Conservation (phyloP, 192 early-diverging fungal genomes). For the Backusella liffmaniae region DNA sequence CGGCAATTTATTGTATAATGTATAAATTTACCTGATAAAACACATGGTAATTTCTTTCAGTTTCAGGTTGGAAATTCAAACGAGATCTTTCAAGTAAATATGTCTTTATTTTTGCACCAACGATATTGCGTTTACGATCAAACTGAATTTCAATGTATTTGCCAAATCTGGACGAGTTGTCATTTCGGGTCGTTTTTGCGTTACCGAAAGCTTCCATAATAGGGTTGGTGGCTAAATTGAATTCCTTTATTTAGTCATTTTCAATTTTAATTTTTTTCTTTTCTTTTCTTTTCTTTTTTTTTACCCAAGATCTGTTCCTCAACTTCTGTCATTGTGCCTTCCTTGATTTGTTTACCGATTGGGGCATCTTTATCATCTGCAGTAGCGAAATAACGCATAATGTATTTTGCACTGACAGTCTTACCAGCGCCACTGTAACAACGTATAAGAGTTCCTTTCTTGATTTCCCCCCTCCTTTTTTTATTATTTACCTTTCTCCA, state of each 20-base stretch:
- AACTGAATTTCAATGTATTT: constrained; percentile 99
- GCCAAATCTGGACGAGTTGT: constrained; percentile 97
- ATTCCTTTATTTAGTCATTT: background rate
- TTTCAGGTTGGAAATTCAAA: constrained; percentile 89
- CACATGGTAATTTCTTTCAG: constrained; percentile 98
- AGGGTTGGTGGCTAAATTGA: constrained; percentile 83
- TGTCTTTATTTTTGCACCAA: constrained; percentile 92
- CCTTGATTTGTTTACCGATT: constrained; percentile 36
- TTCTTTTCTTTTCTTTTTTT: background rate
- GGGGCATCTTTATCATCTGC: constrained; percentile 66
- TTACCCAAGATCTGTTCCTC: constrained; percentile 80
- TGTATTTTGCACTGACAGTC: constrained; percentile 95
- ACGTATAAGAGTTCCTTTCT: background rate
- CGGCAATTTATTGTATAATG: background rate
- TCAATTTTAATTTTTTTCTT: background rate
- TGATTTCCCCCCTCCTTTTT: no score
- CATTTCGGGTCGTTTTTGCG: constrained; percentile 98
- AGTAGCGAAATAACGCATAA: constrained; percentile 96
- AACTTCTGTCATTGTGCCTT: constrained; percentile 60
- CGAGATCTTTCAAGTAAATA: constrained; percentile 97
- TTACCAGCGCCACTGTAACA: constrained; percentile 86
- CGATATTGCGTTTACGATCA: constrained; percentile 78
- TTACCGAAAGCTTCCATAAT: constrained; percentile 99
- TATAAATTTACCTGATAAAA: constrained; percentile 79
- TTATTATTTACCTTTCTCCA: constrained; percentile 75